Evolutionary conservation across 2,329 filamentous ascomycete species (phyloP), one percentile per base, ranked within the genome.

Genomic region (Escovopsis weberi): DNA sequence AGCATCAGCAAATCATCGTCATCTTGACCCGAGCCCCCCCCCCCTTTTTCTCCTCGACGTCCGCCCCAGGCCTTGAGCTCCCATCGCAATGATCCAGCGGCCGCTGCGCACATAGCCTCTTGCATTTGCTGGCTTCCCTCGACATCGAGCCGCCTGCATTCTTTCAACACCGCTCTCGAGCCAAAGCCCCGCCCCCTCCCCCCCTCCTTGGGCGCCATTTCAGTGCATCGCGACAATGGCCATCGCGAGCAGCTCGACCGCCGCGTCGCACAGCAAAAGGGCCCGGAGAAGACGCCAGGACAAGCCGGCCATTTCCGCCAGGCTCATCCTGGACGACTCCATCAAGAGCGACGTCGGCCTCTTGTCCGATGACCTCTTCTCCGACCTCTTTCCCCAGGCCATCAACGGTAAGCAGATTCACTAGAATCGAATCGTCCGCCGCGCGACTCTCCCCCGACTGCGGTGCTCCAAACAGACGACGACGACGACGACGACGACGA

Each of bases 291-390:
- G 75, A 40, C 67, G 74, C 43, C 69, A 76, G 50, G 77, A 91
- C 59, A 87, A 84, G 59, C 73, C 82, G 7, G 74, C 88, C 37
- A 71, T 94, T 45, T 74, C 84, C 45, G 88, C 86, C 44, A 79
- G 83, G 45, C 70, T 96, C 40, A 74, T 93, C 33, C 75, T 95
- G 44, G 87, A 94, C 61, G 83, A 87, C 57, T 81, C 83, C 59
- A 71, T 94, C 53, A 85, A 82, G 62, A 85, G 85, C 42, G 85
- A 94, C 57, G 73, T 88, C 47, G 91, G 87, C 48, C 75, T 91
- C 49, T 63, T 96, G 42, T 94, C 89, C 11, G 81, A 86, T 54
- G 86, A 94, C 60, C 70, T 98, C 41, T 86, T 88, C 54, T 69
- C 73, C 38, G 83, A 93, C 56, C 72, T 96, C 41, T 87, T 93